phyloP scores from a whole-genome alignment of 805 yeast genomes.

The Yueomyces sinensis region DNA sequence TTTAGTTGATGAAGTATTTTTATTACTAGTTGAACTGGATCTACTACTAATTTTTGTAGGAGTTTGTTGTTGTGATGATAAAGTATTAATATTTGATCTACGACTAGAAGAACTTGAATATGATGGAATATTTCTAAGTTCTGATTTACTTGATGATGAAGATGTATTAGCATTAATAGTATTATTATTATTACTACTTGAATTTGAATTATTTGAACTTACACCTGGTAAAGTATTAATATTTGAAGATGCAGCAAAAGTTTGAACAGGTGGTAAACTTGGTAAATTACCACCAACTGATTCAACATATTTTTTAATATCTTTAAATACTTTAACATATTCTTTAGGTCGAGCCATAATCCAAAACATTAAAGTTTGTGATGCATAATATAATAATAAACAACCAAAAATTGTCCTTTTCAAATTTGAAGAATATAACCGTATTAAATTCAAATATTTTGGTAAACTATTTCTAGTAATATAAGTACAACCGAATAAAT shows the following conservation, averaged over 20 bases:
- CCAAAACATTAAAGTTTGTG: conserved; percentile 38
- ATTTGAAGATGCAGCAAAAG: conserved; percentile 6
- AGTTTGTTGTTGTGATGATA: background rate
- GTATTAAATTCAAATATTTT: conserved; percentile 28
- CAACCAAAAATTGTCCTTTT: conserved; percentile 34
- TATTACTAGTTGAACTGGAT: background rate
- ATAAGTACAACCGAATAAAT: conserved; percentile 31
- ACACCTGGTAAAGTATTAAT: background rate
- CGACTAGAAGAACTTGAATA: background rate
- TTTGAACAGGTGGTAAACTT: conserved; percentile 9
- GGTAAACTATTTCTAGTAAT: conserved; percentile 27
- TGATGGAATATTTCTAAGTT: too few relatives aligned
- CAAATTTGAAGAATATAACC: conserved; percentile 24
- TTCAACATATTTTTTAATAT: conserved; percentile 1
- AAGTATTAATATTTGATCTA: background rate
- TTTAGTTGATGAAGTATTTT: background rate
- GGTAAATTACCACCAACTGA: conserved; percentile 17
- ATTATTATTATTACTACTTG: background rate
- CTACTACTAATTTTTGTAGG: background rate
- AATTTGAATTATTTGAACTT: background rate
- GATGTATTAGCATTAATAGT: background rate
- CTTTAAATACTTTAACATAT: conserved; percentile 19
- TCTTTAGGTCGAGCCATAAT: conserved; percentile 35
- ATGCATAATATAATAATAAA: conserved; percentile 31
- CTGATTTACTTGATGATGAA: background rate